Conservation (phyloP, 2,329 filamentous ascomycete genomes). For the Talaromyces verruculosus region DNA sequence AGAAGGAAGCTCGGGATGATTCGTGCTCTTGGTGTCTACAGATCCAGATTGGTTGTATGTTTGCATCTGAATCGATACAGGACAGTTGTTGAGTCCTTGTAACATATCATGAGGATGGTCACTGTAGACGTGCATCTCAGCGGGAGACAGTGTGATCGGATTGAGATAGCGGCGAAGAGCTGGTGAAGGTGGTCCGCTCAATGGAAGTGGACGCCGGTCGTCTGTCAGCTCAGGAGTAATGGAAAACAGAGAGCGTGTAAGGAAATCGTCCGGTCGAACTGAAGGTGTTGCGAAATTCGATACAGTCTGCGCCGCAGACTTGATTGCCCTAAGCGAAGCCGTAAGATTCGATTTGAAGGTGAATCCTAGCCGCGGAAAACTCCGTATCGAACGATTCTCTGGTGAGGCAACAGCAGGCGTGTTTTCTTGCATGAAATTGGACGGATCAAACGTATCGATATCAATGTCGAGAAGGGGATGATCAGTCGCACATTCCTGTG, state of each 20-base stretch:
- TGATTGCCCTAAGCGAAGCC: slow-evolving; percentile 61
- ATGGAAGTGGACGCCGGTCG: slow-evolving; percentile 59
- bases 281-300: slow-evolving; percentile 57
- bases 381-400: slow-evolving; percentile 31
- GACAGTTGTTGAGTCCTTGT: slow-evolving; percentile 36
- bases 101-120: slow-evolving; percentile 40
- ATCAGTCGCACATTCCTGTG: slow-evolving; percentile 57
- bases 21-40: slow-evolving; percentile 37
- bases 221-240: slow-evolving; percentile 60
- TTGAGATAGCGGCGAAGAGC: slow-evolving; percentile 63
- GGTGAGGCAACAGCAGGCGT: slow-evolving; percentile 22
- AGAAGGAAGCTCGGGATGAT: slow-evolving; percentile 36
- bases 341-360: slow-evolving; percentile 65
- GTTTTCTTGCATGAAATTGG: slow-evolving; percentile 9
- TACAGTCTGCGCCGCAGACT: slow-evolving; percentile 61
- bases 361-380: slow-evolving; percentile 45
- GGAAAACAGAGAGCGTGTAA: slow-evolving; percentile 58
- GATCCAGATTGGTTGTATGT: slow-evolving; percentile 52
- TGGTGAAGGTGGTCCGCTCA: slow-evolving; percentile 55
- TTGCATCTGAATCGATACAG: slow-evolving; percentile 63
- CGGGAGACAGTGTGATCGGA: slow-evolving; percentile 50
- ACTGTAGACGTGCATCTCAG: slow-evolving; percentile 48
- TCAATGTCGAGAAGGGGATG: slow-evolving; percentile 56
- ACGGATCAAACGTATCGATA: slow-evolving; percentile 26
- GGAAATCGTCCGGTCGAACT: slow-evolving; percentile 58